These are phyloP conservation scores for Diaporthe ampelina DNA, from an alignment of 2,329 filamentous ascomycete genomes.

Conservation along the genomic window DNA sequence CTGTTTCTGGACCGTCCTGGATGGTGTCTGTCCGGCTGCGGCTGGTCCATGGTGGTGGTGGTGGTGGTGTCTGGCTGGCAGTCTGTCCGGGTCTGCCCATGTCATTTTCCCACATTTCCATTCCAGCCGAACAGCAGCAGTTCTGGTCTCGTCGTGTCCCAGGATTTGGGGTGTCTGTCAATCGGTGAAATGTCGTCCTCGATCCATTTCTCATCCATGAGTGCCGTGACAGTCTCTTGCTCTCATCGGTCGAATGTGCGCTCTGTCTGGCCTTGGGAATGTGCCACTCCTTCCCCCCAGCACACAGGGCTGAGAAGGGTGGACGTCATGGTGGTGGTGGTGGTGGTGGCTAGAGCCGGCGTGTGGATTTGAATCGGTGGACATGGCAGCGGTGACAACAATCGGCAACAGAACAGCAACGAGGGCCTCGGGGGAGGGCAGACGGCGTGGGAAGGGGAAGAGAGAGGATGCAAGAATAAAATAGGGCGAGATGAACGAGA, in stretches of 20 bases:
- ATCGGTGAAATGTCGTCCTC: not conserved
- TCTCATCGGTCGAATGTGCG: not conserved
- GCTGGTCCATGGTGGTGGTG: not conserved
- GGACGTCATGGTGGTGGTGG: too few species aligned
- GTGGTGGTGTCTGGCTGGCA: not conserved
- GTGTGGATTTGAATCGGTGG: constrained; percentile 9
- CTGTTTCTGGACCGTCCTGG: not conserved
- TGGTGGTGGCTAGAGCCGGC: constrained; percentile 3
- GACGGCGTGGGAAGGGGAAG: constrained; percentile 39
- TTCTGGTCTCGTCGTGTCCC: not conserved
- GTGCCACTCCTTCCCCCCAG: not conserved
- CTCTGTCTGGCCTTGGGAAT: not conserved
- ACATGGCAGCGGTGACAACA: constrained; percentile 26
- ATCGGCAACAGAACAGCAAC: constrained; percentile 20
- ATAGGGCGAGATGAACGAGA: constrained; percentile 45
- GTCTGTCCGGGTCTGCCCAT: not conserved
- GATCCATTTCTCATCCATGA: not conserved
- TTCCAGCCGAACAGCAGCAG: not conserved
- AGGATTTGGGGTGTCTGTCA: not conserved
- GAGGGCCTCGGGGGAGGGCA: constrained; percentile 30
- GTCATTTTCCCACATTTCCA: constrained; percentile 13
- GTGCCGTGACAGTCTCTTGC: not conserved
- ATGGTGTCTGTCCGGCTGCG: not conserved
- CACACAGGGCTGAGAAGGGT: too few species aligned
- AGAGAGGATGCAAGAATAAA: constrained; percentile 42